A percentile compares a stretch with the other conserved stretches of the same genome.
phyloP scores from a whole-genome alignment of 2,329 filamentous ascomycete species.

The Emmonsia crescens region DNA sequence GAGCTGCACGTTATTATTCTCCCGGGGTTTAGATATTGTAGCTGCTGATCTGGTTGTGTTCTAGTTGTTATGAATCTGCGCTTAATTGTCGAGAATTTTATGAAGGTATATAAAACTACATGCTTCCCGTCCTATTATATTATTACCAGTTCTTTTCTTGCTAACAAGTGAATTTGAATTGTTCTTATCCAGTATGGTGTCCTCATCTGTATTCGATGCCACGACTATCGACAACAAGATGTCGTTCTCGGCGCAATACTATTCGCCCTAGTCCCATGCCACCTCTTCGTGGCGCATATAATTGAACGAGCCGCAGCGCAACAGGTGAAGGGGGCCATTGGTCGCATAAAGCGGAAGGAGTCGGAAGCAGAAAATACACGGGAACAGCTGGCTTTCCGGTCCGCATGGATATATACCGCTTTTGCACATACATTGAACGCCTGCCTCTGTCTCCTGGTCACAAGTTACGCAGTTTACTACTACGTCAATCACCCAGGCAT shows the following conservation, averaged over 20 bases:
- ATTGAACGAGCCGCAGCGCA: slow-evolving; percentile 77
- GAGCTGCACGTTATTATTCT: not conserved
- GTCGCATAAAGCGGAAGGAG: slow-evolving; percentile 44
- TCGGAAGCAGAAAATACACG: slow-evolving; percentile 49
- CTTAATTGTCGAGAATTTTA: slow-evolving; percentile 91
- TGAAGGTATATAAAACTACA: slow-evolving; percentile 61
- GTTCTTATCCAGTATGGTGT: slow-evolving; percentile 65
- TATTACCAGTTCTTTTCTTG: not conserved
- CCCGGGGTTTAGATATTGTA: not conserved
- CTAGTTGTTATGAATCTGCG: slow-evolving; percentile 84
- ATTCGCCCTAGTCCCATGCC: slow-evolving; percentile 79
- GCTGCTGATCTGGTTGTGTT: not conserved
- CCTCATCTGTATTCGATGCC: slow-evolving; percentile 80
- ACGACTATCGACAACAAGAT: slow-evolving; percentile 74
- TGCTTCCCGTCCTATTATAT: not conserved
- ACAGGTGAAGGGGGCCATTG: slow-evolving; percentile 60
- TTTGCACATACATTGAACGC: slow-evolving; percentile 76
- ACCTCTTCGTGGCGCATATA: slow-evolving; percentile 79
- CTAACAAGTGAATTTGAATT: not conserved
- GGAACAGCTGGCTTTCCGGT: slow-evolving; percentile 52
- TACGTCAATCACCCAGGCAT: slow-evolving; percentile 88
- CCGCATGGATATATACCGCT: slow-evolving; percentile 70
- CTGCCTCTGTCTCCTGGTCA: slow-evolving; percentile 65
- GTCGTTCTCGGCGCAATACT: slow-evolving; percentile 63
- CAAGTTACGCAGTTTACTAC: slow-evolving; percentile 79